Conservation (phyloP, 345 rosid genomes). For the Populus euphratica region DNA sequence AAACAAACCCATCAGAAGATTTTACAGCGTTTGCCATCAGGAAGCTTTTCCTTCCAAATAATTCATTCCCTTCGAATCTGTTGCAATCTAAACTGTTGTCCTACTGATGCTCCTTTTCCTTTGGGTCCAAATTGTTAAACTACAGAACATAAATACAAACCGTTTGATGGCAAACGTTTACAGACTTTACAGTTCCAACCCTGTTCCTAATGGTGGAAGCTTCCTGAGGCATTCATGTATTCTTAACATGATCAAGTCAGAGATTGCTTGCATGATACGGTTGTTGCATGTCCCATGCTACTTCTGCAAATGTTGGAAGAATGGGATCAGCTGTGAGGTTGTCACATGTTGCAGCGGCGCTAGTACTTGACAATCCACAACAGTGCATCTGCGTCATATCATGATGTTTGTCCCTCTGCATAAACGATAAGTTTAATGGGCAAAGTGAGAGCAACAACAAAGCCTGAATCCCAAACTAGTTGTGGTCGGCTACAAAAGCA, state of each 20-base stretch:
- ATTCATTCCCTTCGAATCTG: not conserved
- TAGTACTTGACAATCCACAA: not conserved
- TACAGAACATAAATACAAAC: slow-evolving; percentile 7
- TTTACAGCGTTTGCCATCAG: not conserved
- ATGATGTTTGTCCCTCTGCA: slow-evolving; percentile 14
- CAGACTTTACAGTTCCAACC: slow-evolving; percentile 1
- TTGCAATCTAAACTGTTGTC: slow-evolving; percentile 11
- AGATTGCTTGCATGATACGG: not conserved
- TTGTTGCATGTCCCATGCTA: not conserved
- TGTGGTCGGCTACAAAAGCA: not conserved
- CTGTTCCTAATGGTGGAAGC: not conserved
- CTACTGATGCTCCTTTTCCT: not conserved
- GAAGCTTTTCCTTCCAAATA: slow-evolving; percentile 13
- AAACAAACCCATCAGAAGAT: slow-evolving; percentile 1
- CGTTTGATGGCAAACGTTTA: slow-evolving; percentile 5
- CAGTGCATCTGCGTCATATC: not conserved
- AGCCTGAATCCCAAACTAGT: not conserved
- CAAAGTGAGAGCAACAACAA: not conserved
- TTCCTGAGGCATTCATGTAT: not conserved
- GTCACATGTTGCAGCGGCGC: not conserved
- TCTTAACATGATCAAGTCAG: not conserved
- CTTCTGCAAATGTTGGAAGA: not conserved
- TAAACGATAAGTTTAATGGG: not conserved
- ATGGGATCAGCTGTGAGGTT: not conserved
- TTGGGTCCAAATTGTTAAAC: not conserved